Conservation (phyloP, 1,284 basidiomycete genomes). For the Naganishia albida region DNA sequence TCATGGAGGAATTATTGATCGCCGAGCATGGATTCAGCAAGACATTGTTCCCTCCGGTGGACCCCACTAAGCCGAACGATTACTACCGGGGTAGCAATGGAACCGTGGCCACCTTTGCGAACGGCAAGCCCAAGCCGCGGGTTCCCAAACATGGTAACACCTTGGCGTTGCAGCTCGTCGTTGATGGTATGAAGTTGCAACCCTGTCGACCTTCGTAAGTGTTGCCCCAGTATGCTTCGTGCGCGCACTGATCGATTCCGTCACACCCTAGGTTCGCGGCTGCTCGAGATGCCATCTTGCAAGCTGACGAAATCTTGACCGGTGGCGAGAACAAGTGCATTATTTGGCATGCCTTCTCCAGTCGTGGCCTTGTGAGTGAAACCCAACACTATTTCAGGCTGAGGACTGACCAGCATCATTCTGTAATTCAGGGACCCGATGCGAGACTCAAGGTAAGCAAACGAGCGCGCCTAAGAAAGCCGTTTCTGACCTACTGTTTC, state of each 20-base stretch:
- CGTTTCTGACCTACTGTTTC: neutral
- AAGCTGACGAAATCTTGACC: conserved; percentile 87
- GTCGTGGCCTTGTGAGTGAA: conserved; percentile 64
- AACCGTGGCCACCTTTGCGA: conserved; percentile 9
- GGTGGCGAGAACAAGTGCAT: conserved; percentile 88
- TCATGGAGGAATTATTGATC: conserved; percentile 73
- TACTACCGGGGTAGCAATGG: conserved; percentile 64
- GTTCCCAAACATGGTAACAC: conserved; percentile 92
- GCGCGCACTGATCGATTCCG: neutral
- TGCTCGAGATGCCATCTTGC: conserved; percentile 87
- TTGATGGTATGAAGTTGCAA: conserved; percentile 93
- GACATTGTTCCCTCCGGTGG: conserved; percentile 73
- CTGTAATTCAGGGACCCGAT: conserved; percentile 21
- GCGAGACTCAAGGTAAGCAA: conserved; percentile 31
- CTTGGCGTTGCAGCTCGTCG: conserved; percentile 77
- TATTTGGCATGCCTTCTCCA: conserved; percentile 84
- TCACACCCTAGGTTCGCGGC: conserved; percentile 69
- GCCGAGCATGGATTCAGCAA: conserved; percentile 76
- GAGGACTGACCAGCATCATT: neutral
- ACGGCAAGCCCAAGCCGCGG: conserved; percentile 58
- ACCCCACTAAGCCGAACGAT: conserved; percentile 56
- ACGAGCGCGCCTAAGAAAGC: neutral
- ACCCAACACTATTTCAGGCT: neutral
- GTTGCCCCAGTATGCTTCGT: too few species aligned
- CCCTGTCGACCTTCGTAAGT: conserved; percentile 72